Evolutionary conservation across 495 filamentous ascomycete species (phyloP), one percentile per base, ranked within the genome.

Genomic region (Hyaloscypha bicolor): DNA sequence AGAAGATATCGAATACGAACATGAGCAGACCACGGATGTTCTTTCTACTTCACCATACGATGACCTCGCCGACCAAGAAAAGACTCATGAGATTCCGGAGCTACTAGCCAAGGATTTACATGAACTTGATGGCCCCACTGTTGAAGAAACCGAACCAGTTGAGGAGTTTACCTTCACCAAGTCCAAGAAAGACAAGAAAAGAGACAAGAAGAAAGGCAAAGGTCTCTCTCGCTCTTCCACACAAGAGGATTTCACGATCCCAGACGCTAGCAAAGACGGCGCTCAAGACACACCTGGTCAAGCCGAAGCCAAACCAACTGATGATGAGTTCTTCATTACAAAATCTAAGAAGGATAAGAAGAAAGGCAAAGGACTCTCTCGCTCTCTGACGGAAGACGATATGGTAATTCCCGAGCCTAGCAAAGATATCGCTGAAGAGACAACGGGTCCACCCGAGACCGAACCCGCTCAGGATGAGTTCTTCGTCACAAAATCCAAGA

Each of bases 291-390:
- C 45, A 6, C 21, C 58, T 4, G 59, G 35, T 6, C n/a, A 14
- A 32, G 64, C 30, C 42, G 61, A 61, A 33, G 21, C 55, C 16
- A 22, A 72, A 35, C 53, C 59, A 65, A 19, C 48, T 48, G 42
- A 69, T 3, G 67, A 66, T 6, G 53, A 39, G 6, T 42, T 61
- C 58, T 33, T 57, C 51, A 52, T 55, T 62, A 29, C 63, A 51
- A 69, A 55, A 42, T 63, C 71, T 3, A 78, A 74, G 57, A 79
- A 76, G 62, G 65, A 72, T n/a, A 77, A 72, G 67, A 75, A 76
- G 60, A 79, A 76, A 21, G 79, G 78, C 64, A 80, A 81, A 66
- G 66, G 56, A 6, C 48, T 70, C 55, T 66, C 68, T 21, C 55
- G 60, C 2, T 64, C 69, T 12, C 65, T 64, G 5, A 67, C 65